Evolutionary conservation across 768 basidiomycete genomes (phyloP), one percentile per base, ranked within the genome.

Genomic region (Hericium coralloides): DNA sequence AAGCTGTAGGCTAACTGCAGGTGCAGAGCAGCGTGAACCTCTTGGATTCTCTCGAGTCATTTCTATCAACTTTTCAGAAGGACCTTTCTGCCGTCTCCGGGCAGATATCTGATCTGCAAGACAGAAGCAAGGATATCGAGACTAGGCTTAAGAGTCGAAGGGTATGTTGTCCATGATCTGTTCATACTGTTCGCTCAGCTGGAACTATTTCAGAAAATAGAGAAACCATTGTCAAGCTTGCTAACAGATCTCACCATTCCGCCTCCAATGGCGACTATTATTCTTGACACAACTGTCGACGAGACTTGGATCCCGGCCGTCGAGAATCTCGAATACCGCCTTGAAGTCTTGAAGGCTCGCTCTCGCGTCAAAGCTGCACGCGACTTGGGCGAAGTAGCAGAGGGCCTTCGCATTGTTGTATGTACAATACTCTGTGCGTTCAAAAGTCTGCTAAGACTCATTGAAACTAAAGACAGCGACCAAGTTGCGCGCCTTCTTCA

Each of bases 21-120:
- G 17, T 25, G 8, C 68, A 99, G 95, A 87, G 91, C 15, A 95
- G 95, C 65, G 80, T 90, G 14, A 78, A 77, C 58, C 79, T 98
- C 18, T 77, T 99, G 54, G 86, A 92, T 66, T 92, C 92, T 1
- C 78, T 99, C 3, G 87, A 97, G 62, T 78, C 84, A 1, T 98
- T 98, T 70, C 79, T 99, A 12, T 93, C 92, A 2, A 97, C 91
- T 0, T 99, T 99, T 66, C 95, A 98, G 70, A 87, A 79, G 63
- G 95, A 99, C 69, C 77, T 99, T 20, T 89, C 92, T 5, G 86
- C 87, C 1, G 97, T 98, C 10, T 98, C 97, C 2, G 91, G 93
- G 3, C 95, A 99, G 68, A 95, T 99, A 68, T 89, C 92, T 1
- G 92, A 98, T 60, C 77, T 99, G 22, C 97, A 98, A 66, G 81